These are phyloP conservation scores for Trichodelitschia bisporula DNA, from an alignment of 495 filamentous ascomycete species.

Conservation along the genomic window DNA sequence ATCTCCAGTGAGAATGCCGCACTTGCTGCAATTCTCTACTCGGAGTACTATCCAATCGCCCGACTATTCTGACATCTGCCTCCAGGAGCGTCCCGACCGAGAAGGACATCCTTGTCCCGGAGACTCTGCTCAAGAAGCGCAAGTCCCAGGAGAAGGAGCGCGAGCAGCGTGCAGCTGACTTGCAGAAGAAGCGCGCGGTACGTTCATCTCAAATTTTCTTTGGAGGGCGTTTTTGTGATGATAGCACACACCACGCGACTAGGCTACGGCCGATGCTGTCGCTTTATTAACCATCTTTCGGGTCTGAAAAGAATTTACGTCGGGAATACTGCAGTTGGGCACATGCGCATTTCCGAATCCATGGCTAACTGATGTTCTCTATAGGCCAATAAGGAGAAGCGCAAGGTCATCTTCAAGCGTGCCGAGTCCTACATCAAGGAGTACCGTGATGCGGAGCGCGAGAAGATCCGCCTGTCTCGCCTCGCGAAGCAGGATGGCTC, in stretches of 20 bases:
- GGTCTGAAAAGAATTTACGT: slow-evolving; percentile 93
- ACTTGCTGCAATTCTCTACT: slow-evolving; percentile 72
- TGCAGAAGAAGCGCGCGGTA: slow-evolving; percentile 75
- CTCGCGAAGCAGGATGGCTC: slow-evolving; percentile 74
- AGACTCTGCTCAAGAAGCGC: slow-evolving; percentile 99
- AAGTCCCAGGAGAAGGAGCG: slow-evolving; percentile 97
- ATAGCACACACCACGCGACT: slow-evolving; percentile 64
- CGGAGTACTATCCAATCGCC: slow-evolving; percentile 41
- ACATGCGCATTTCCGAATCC: too few relatives aligned
- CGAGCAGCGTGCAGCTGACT: slow-evolving; percentile 57
- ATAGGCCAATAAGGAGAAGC: slow-evolving; percentile 92
- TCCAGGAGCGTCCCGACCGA: slow-evolving; percentile 62
- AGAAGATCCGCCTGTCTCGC: slow-evolving; percentile 84
- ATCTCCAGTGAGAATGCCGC: slow-evolving; percentile 95
- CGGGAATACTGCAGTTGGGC: too few relatives aligned
- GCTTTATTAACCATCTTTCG: slow-evolving; percentile 99
- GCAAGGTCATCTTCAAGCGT: slow-evolving; percentile 94
- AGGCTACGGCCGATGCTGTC: slow-evolving; percentile 91
- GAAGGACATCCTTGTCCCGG: slow-evolving; percentile 84
- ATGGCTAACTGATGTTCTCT: slow-evolving; percentile 4
- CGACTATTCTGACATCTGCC: slow-evolving; percentile 45
- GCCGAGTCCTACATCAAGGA: slow-evolving; percentile 98
- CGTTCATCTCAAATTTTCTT: slow-evolving; percentile 19
- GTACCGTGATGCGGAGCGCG: slow-evolving; percentile 92
- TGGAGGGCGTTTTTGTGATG: slow-evolving; percentile 30